Conservation (phyloP, 129 eudicot genomes). For the Solidago caesia region DNA sequence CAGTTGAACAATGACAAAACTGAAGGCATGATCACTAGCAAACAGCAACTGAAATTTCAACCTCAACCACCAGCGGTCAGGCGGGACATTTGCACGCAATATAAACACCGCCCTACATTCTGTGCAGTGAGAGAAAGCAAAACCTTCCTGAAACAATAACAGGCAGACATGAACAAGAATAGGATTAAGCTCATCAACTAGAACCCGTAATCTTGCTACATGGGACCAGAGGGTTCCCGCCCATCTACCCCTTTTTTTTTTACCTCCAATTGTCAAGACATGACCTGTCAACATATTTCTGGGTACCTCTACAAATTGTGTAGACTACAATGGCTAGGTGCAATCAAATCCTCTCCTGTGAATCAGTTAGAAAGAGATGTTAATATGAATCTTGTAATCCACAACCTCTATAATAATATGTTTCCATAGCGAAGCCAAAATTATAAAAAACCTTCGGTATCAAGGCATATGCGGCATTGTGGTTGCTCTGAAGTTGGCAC, state of each 20-base stretch:
- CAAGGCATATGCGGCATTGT: constrained; percentile 96
- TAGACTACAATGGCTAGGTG: constrained; percentile 72
- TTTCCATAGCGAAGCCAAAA: background rate
- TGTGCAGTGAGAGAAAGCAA: constrained; percentile 98
- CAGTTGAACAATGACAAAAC: constrained; percentile 87
- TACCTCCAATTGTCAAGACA: constrained; percentile 95
- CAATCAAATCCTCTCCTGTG: constrained; percentile 87
- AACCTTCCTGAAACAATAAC: constrained; percentile 70
- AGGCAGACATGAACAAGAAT: background rate
- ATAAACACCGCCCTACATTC: constrained; percentile 89
- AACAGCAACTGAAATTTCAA: constrained; percentile 91
- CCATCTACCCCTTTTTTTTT: too few relatives aligned
- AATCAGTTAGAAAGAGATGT: constrained; percentile 16
- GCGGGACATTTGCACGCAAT: constrained; percentile 92
- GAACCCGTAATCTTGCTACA: background rate
- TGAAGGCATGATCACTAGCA: constrained; percentile 93
- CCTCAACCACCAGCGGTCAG: constrained; percentile 99
- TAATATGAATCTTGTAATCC: constrained; percentile 12
- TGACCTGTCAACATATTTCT: constrained; percentile 94
- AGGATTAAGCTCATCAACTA: background rate
- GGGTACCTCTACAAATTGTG: constrained; percentile 61
- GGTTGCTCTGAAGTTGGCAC: constrained; percentile 66
- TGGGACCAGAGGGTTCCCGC: background rate
- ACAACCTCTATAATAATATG: background rate
- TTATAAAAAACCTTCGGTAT: constrained; percentile 59